Conservation (phyloP, 2,329 filamentous ascomycete species). For the Beauveria sp. region DNA sequence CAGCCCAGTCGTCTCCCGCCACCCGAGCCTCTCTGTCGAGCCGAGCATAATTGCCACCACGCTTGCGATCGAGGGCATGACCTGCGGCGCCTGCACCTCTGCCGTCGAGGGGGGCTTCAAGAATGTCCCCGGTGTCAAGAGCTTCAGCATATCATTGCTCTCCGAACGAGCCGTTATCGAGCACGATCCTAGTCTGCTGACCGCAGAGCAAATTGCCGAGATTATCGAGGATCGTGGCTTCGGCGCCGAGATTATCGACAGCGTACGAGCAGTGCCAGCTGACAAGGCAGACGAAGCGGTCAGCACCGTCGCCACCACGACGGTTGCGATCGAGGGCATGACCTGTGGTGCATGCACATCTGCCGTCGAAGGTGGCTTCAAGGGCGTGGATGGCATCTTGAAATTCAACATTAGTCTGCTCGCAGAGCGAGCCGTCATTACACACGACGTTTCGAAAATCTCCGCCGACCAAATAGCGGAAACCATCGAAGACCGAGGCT, state of each 20-base stretch:
- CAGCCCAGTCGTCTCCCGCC: slow-evolving; percentile 37
- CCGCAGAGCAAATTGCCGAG: slow-evolving; percentile 46
- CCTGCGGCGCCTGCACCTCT: slow-evolving; percentile 81
- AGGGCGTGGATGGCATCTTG: slow-evolving; percentile 64
- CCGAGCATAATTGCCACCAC: slow-evolving; percentile 57
- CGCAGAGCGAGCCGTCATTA: slow-evolving; percentile 82
- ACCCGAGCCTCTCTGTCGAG: slow-evolving; percentile 26
- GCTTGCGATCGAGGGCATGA: slow-evolving; percentile 79
- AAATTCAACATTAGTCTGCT: slow-evolving; percentile 94
- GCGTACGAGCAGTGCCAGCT: slow-evolving; percentile 19
- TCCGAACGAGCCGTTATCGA: slow-evolving; percentile 81
- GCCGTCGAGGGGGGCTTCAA: slow-evolving; percentile 77
- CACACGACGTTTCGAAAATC: slow-evolving; percentile 69
- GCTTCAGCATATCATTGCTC: slow-evolving; percentile 74
- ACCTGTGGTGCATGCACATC: slow-evolving; percentile 96
- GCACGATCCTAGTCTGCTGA: slow-evolving; percentile 56
- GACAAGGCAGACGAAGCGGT: slow-evolving; percentile 22
- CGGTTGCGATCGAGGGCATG: slow-evolving; percentile 89
- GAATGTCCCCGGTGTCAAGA: slow-evolving; percentile 62
- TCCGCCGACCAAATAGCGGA: slow-evolving; percentile 67
- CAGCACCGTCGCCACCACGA: slow-evolving; percentile 59
- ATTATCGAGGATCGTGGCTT: slow-evolving; percentile 69
- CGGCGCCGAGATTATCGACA: slow-evolving; percentile 70
- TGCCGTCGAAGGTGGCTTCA: slow-evolving; percentile 77
- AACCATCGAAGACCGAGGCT: slow-evolving; percentile 82